These are phyloP conservation scores for Plasmodium cynomolgi DNA, from an alignment of 169 alveolate genomes.

Conservation along the genomic window DNA sequence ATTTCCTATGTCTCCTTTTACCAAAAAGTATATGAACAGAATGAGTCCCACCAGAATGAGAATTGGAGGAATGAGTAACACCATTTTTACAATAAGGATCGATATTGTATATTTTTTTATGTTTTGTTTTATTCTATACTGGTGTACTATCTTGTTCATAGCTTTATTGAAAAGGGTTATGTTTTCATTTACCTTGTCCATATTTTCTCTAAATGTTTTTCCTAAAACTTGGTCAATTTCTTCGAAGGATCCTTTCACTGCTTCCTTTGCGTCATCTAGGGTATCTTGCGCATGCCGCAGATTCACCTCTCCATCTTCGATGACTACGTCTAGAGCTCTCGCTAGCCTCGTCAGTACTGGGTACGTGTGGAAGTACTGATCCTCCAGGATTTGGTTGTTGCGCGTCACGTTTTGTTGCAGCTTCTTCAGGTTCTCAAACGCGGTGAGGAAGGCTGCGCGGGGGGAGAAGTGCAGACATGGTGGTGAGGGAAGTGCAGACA, in stretches of 20 bases:
- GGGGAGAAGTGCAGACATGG: background rate
- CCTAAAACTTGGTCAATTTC: background rate
- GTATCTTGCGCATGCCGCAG: background rate
- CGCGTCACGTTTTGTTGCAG: background rate
- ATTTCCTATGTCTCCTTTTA: conserved; percentile 8
- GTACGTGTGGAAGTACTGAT: conserved; percentile 12
- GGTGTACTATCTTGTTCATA: background rate
- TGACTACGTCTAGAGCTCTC: background rate
- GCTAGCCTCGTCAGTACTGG: conserved; percentile 7
- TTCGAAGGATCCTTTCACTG: background rate
- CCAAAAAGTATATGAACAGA: background rate
- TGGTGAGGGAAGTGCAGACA: background rate
- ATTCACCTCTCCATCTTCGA: background rate
- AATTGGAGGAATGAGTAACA: conserved; percentile 22
- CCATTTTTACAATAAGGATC: background rate
- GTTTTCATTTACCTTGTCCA: background rate
- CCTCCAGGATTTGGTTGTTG: background rate
- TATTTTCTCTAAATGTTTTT: background rate
- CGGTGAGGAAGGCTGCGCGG: background rate
- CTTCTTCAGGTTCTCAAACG: conserved; percentile 1
- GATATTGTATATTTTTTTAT: background rate
- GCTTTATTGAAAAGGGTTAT: background rate
- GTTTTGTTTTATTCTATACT: conserved; percentile 6
- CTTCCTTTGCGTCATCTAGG: background rate
- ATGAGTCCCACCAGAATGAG: conserved; percentile 18